A percentile compares a stretch with the other conserved stretches of the same genome.
Evolutionary conservation across 352 stramenopile genomes (phyloP).

Genomic region (Globisporangium heterothallicum): DNA sequence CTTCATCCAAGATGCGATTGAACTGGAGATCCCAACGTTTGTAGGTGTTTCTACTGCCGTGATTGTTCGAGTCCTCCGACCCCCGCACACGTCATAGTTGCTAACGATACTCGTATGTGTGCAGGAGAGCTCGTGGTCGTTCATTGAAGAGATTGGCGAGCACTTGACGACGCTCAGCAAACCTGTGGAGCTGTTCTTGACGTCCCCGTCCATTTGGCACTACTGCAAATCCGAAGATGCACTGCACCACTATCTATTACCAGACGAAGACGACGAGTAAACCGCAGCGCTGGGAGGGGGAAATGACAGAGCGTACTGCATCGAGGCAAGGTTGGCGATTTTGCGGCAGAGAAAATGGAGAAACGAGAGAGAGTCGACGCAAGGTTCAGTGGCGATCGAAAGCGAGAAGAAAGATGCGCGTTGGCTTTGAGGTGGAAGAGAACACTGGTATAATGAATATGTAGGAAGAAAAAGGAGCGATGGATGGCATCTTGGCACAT

Average conservation of each 20-base stretch:
- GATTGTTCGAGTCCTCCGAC: neutral
- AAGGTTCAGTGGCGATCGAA: neutral
- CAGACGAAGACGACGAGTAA: slow-evolving; percentile 62
- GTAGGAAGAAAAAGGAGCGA: too few relatives aligned
- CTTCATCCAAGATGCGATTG: slow-evolving; percentile 79
- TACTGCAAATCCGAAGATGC: slow-evolving; percentile 80
- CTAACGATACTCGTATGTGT: neutral
- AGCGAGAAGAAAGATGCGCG: too few relatives aligned
- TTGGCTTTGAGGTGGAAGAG: too few relatives aligned
- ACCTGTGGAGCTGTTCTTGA: slow-evolving; percentile 65
- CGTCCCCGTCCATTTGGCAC: slow-evolving; percentile 69
- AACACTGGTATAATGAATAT: too few relatives aligned
- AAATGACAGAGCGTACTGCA: neutral
- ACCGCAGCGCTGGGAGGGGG: neutral
- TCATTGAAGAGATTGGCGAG: slow-evolving; percentile 71
- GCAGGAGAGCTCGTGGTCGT: slow-evolving; percentile 76
- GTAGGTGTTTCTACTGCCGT: neutral
- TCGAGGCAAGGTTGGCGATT: neutral
- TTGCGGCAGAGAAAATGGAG: neutral
- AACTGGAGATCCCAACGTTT: slow-evolving; percentile 60
- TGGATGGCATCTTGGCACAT: too few relatives aligned
- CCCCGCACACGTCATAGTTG: too few relatives aligned
- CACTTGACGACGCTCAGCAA: slow-evolving; percentile 63
- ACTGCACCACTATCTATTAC: slow-evolving; percentile 72
- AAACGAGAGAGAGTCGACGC: slow-evolving; percentile 2